Base-by-base conservation (phyloP, 345 rosid species). In the Linum usitatissimum region DNA sequence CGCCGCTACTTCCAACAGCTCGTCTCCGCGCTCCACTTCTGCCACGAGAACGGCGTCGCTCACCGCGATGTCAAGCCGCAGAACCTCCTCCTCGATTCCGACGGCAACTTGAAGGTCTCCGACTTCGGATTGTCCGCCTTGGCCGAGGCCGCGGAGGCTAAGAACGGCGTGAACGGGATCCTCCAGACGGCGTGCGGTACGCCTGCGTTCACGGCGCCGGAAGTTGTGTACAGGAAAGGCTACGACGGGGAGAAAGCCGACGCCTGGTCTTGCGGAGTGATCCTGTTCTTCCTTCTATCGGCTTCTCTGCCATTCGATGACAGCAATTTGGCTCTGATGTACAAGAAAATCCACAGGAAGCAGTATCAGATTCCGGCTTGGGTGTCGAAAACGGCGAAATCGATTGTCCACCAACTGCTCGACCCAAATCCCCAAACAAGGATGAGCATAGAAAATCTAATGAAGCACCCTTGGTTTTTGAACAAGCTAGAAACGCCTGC, bases 11-110 rank as follows among this genome's bases (percentile, higher is more conserved):
- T 91, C 67, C 91, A 86, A 60, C 95, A 91, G 70, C 82, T 91
- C 7, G 80, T 80, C 19, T 83, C 92, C 13, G 96, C 96, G 19
- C 77, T 89, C 30, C 68, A 57, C 12, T 88, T 81, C 82, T 88
- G 97, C 65, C 97, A 88, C 73, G 78, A 86, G 6, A 83, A 83
- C 64, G 97, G 96, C 3, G 79, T 91, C 66, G 76, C 87, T 15
- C 98, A 91, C 78, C 96, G 98, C 0, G 98, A 91, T 65, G 64
- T 91, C 39, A 88, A 91, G 79, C 96, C 96, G 0, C 96, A 91
- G 39, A 91, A 88, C 61, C 79, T 86, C 0, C 80, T 91, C n/a
- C 71, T 91, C 13, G 98, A 91, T 68, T 68, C 20, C 6, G 58
- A 77, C 18, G 96, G 93, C 0, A 79, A 79, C 64, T 71, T 89